These are phyloP conservation scores for Psidium guajava DNA, from an alignment of 345 rosid genomes.

Conservation along the genomic window DNA sequence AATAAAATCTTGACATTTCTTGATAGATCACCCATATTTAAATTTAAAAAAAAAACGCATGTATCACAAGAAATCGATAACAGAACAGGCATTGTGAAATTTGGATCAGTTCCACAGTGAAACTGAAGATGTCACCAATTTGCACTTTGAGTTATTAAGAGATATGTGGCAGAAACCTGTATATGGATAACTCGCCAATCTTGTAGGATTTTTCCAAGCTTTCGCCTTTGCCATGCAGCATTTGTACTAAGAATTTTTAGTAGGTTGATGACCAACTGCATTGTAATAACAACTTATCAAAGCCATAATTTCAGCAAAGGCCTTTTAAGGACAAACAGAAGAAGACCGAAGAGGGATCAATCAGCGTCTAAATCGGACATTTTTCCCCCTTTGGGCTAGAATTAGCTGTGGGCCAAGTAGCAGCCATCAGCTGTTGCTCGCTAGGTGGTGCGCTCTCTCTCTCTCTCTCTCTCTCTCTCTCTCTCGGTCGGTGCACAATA, in stretches of 20 bases:
- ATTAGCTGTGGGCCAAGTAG: background rate
- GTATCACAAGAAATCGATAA: background rate
- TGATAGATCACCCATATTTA: background rate
- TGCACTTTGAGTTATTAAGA: background rate
- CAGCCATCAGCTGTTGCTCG: background rate
- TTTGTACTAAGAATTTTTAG: slow-evolving; percentile 91
- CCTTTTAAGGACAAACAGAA: background rate
- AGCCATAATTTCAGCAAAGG: background rate
- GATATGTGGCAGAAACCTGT: slow-evolving; percentile 39
- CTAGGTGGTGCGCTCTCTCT: background rate
- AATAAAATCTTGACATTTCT: background rate
- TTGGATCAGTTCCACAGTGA: background rate
- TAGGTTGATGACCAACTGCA: slow-evolving; percentile 88
- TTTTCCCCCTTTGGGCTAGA: background rate
- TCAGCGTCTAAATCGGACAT: background rate
- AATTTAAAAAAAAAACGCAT: background rate
- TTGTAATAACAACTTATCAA: background rate
- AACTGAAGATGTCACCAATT: background rate
- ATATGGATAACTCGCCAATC: slow-evolving; percentile 84
- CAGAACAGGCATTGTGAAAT: background rate
- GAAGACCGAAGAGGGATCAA: background rate
- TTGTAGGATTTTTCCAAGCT: slow-evolving; percentile 90
- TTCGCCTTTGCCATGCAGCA: slow-evolving; percentile 99
- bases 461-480: background rate
- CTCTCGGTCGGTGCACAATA: too few relatives aligned